Base-by-base conservation (phyloP, 495 filamentous ascomycete species). In the Staphylotrichum tortipilum region DNA sequence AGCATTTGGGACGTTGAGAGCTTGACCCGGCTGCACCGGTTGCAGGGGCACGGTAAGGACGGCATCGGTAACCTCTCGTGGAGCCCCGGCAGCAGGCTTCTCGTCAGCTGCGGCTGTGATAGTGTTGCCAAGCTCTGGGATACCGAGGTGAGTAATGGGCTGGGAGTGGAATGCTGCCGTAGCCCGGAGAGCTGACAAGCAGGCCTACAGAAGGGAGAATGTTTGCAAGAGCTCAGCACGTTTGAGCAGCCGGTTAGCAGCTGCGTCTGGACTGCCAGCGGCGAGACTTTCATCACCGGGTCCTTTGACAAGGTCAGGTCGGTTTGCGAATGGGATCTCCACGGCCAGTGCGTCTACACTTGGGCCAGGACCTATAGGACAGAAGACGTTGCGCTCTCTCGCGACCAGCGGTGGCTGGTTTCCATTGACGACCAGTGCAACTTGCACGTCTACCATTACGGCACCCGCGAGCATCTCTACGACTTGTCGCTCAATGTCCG, bases 61-160 rank as follows among this genome's bases (percentile, higher is more conserved):
- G 55, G 53, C 8, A 81, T 96, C 31, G 78, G 82, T 35, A 85
- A 89, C 55, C 66, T 92, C 3, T 73, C 85, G 4, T 99, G 92
- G 92, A 94, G 88, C 65, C 90, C 89, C 6, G 89, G 97, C 70
- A 86, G 94, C 63, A 74, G 77, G 1, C 86, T 84, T 60, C 68
- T 99, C 3, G 81, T 95, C 28, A 89, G 82, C 15, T 95, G 90
- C 60, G 82, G 82, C 7, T 74, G 79, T 58, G 88, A 94, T 61
- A 77, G 72, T 12, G 79, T 75, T 49, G 89, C 88, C 7, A 78
- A 81, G 50, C 65, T 96, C 50, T 97, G 88, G 88, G 81, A 88
- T 65, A 72, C 78, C 9, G 74, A 78, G 58, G 89, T 94, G 73
- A 72, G 79, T 61, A 12, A 41, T 33, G 3, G 7, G 8, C 18